These are phyloP conservation scores for Schoenoplectus triqueter DNA, from an alignment of 202 grass and related monocot species.

Conservation along the genomic window DNA sequence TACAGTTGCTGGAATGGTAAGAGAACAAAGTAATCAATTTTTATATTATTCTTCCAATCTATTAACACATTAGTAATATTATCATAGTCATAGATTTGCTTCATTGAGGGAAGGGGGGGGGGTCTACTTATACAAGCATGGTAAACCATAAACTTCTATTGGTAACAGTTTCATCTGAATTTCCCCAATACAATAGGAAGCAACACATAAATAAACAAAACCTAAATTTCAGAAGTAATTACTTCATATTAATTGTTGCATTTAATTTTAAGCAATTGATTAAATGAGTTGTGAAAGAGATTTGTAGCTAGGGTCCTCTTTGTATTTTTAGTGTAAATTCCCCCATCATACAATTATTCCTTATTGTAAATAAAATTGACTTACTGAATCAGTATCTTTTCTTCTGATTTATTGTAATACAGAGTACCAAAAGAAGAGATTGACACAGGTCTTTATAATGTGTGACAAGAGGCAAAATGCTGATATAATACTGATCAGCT, in stretches of 20 bases:
- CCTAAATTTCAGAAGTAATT: background rate
- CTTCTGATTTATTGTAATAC: constrained; percentile 30
- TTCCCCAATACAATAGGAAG: background rate
- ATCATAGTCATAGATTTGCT: background rate
- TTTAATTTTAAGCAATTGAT: background rate
- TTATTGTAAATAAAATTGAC: background rate
- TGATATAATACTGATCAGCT: constrained; percentile 69
- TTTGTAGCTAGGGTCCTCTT: background rate
- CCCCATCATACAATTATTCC: background rate
- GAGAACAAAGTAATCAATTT: background rate
- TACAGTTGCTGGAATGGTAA: constrained; percentile 88
- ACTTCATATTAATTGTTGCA: background rate
- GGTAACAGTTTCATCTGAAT: background rate
- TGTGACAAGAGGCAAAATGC: constrained; percentile 65
- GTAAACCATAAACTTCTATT: background rate
- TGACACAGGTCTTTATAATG: constrained; percentile 74
- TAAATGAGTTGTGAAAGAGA: background rate
- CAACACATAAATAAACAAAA: background rate
- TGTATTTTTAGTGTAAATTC: background rate
- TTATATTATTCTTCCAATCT: background rate
- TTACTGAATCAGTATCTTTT: constrained; percentile 10
- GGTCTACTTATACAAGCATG: background rate
- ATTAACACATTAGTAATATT: background rate
- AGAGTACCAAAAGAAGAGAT: constrained; percentile 66
- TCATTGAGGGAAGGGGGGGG: too few relatives aligned